Evolutionary conservation across 768 basidiomycete genomes (phyloP).

Genomic region (Leucocoprinus sp.): DNA sequence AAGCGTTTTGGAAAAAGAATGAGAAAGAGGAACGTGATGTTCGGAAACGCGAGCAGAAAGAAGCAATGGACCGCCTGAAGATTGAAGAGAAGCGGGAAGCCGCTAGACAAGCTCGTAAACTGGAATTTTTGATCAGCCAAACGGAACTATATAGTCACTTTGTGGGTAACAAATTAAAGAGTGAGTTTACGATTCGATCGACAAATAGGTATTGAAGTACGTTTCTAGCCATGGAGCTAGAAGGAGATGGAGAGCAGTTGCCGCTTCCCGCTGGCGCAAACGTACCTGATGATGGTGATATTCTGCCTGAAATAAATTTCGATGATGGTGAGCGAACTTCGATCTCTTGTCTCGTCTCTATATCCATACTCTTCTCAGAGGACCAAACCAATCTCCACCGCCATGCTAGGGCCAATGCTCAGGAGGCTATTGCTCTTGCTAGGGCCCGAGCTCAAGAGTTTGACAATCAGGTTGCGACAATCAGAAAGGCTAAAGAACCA

Average conservation of each 20-base stretch:
- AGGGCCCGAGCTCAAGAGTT: slow-evolving; percentile 76
- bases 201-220: slow-evolving; percentile 13
- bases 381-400: slow-evolving; percentile 79
- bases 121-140: slow-evolving; percentile 98
- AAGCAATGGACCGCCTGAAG: slow-evolving; percentile 80
- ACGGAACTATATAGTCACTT: slow-evolving; percentile 99
- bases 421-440: slow-evolving; percentile 77
- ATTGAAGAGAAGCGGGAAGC: slow-evolving; percentile 90
- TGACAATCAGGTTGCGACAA: slow-evolving; percentile 73
- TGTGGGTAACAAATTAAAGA: slow-evolving; percentile 93
- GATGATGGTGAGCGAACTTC: slow-evolving; percentile 62
- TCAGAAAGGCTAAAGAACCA: slow-evolving; percentile 76
- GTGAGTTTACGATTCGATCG: slow-evolving; percentile 32
- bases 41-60: slow-evolving; percentile 90
- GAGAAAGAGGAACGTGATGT: slow-evolving; percentile 94
- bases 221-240: slow-evolving; percentile 61
- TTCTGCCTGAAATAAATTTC: slow-evolving; percentile 76
- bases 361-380: slow-evolving; percentile 36
- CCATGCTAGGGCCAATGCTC: slow-evolving; percentile 85
- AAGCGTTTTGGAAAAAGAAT: slow-evolving; percentile 96
- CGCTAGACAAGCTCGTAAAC: slow-evolving; percentile 87
- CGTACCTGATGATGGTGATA: slow-evolving; percentile 45
- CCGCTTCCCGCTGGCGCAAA: slow-evolving; percentile 50
- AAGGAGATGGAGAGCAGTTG: slow-evolving; percentile 42
- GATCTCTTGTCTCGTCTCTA: slow-evolving; percentile 5